Conservation (phyloP, 495 filamentous ascomycete genomes). For the Amphirosellinia nigrospora region DNA sequence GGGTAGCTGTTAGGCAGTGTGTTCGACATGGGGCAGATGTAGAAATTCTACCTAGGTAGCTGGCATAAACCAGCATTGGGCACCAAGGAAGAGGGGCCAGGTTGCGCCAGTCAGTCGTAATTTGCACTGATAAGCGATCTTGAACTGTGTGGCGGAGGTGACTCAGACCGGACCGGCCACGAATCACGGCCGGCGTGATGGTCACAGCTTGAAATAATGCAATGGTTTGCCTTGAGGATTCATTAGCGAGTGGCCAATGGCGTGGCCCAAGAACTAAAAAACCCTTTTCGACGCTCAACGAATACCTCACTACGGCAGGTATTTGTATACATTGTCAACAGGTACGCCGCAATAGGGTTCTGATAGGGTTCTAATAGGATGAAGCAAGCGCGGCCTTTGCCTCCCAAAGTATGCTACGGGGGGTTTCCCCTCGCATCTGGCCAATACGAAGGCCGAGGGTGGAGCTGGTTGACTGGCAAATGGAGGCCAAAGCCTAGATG, state of each 20-base stretch:
- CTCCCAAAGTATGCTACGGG: constrained; percentile 6
- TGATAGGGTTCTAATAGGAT: neutral
- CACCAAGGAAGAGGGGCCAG: constrained; percentile 23
- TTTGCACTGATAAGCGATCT: constrained; percentile 7
- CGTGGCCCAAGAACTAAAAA: neutral
- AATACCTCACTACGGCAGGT: neutral
- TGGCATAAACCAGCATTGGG: constrained; percentile 23
- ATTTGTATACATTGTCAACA: neutral
- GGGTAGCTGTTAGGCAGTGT: neutral
- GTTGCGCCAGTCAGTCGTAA: neutral
- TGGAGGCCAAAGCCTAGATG: neutral
- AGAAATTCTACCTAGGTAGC: constrained; percentile 1
- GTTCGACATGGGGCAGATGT: constrained; percentile 1
- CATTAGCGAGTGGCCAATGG: constrained; percentile 1
- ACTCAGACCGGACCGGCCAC: constrained; percentile 22
- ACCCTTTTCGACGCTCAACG: neutral
- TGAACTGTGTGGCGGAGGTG: neutral
- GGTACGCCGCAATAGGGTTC: neutral
- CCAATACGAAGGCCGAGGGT: constrained; percentile 3
- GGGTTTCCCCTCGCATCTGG: neutral
- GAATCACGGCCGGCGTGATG: constrained; percentile 2
- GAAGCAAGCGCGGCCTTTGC: constrained; percentile 20
- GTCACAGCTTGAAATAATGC: neutral
- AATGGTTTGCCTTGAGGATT: neutral
- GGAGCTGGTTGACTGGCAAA: neutral